These are phyloP conservation scores for Geotrichum macrosporum DNA, from an alignment of 1,139 yeast species.

Conservation along the genomic window DNA sequence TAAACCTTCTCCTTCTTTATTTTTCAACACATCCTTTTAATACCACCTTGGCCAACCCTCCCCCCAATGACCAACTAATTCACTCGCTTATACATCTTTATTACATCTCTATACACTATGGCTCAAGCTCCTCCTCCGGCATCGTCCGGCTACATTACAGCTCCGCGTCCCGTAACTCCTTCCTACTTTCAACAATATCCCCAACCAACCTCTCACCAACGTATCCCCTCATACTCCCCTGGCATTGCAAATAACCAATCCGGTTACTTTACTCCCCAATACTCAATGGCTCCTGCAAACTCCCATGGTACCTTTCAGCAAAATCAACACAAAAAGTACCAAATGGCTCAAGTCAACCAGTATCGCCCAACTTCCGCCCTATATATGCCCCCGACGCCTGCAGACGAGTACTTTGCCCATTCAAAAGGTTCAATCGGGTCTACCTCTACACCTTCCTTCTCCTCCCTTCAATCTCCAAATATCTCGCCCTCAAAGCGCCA, in stretches of 20 bases:
- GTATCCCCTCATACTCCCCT: conserved; percentile 12
- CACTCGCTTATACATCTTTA: conserved; percentile 13
- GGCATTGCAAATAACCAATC: conserved; percentile 4
- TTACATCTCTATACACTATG: conserved; percentile 12
- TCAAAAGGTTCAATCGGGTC: conserved; percentile 12
- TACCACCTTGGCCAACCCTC: too few relatives aligned
- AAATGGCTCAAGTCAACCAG: conserved; percentile 12
- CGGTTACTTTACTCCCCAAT: conserved; percentile 10
- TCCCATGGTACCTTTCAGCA: neutral
- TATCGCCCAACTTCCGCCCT: conserved; percentile 7
- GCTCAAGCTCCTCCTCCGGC: conserved; percentile 17
- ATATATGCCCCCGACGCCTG: conserved; percentile 13
- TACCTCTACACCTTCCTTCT: conserved; percentile 14
- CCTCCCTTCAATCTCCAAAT: conserved; percentile 6
- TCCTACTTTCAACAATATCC: conserved; percentile 10
- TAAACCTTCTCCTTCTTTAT: neutral
- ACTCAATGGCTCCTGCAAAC: conserved; percentile 2
- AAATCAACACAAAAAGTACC: conserved; percentile 5
- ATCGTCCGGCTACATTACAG: conserved; percentile 13
- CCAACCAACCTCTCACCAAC: conserved; percentile 9
- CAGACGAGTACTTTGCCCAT: conserved; percentile 17
- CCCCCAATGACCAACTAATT: conserved; percentile 13
- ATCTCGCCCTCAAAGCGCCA: conserved; percentile 2
- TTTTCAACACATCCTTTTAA: neutral
- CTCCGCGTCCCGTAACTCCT: conserved; percentile 10